Evolutionary conservation across 768 basidiomycete species (phyloP), one percentile per base, ranked within the genome.

Genomic region (Daedaleopsis sinensis): DNA sequence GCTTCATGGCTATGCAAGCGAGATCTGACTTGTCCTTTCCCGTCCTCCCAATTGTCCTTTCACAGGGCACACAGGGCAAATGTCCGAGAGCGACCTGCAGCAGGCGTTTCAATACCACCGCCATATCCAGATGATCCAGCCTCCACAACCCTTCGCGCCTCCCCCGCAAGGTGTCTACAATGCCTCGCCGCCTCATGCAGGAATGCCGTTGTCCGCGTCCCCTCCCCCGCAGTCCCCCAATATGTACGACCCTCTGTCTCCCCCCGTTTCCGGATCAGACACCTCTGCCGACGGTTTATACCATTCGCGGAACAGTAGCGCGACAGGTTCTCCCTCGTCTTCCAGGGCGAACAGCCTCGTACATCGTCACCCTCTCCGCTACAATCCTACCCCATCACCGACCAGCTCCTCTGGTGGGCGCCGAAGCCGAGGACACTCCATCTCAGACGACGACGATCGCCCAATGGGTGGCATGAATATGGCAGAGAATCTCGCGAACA

Each of bases 251-350:
- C 87, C 91, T 73, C 79, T 92, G 69, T 91, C 90, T 58, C 91
- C 91, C 73, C 90, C 89, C 78, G 81, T 91, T 72, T 93, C 91
- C 80, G 91, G 91, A 79, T 93, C 91, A 78, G 91, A 93, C 78
- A 90, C 90, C 73, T 93, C 91, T 71, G 89, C 82, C 68, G 90
- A 92, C 84, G 89, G 89, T 70, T 74, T 87, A 62, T 88, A 91
- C 82, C 87, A 89, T 78, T 90, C 89, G 63, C 79, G 82, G 73
- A 90, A 91, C 79, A 85, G 84, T 72, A 89, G 86, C 72, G 85
- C 80, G 66, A 84, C 87, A 57, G 89, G 88, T 69, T 93, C 91
- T 64, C 88, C 91, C 51, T 84, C 89, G 32, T 89, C 90, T 39
- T 92, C 91, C 57, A 81, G 91, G 72, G 88, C 82, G 48, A 84